Evolutionary conservation across 495 filamentous ascomycete genomes (phyloP), one percentile per base, ranked within the genome.

Genomic region (Melanomma pulvis-pyrius): DNA sequence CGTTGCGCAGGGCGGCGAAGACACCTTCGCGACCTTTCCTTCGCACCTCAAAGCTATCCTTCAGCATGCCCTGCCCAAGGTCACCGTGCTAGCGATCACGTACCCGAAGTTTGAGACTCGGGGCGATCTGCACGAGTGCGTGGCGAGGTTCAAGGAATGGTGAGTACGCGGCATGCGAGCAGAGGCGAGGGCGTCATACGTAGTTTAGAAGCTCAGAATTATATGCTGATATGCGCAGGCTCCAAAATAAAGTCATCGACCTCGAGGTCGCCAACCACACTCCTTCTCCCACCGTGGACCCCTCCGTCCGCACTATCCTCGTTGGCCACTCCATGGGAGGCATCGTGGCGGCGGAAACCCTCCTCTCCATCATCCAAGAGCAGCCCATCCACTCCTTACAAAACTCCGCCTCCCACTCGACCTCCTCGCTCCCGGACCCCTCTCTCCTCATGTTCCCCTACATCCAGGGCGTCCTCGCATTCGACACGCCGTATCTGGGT

Each of bases 241-340:
- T 98, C 21, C 83, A 92, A 70, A 88, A 94, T 72, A 90, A 88
- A 67, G 91, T 98, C 69, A 97, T 98, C 65, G 94, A 98, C 77
- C 79, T 97, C 71, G 94, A 98, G 78, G 92, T 97, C 62, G 84
- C 82, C 28, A 87, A 88, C 71, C 80, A 82, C n/a, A 94, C 92
- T 0, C 85, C 90, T 47, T 92, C 89, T 0, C 94, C 93, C 1
- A 97, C 91, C 22, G 81, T 96, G 70, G 92, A 97, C 53, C 93
- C 93, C 9, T 90, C 88, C 2, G 92, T 98, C 25, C 90, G 84
- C 71, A 88, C 88, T 24, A 83, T 97, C 66, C 80, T 98, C 0
- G 80, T 97, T 39, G 93, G 96, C 12, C 94, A 98, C 74, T 92
- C 88, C 12, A 98, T 98, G 94, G 94, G 75, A 68, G 94, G 94